These are phyloP conservation scores for Hypoxylon sp. DNA, from an alignment of 2,329 filamentous ascomycete species.

Conservation along the genomic window DNA sequence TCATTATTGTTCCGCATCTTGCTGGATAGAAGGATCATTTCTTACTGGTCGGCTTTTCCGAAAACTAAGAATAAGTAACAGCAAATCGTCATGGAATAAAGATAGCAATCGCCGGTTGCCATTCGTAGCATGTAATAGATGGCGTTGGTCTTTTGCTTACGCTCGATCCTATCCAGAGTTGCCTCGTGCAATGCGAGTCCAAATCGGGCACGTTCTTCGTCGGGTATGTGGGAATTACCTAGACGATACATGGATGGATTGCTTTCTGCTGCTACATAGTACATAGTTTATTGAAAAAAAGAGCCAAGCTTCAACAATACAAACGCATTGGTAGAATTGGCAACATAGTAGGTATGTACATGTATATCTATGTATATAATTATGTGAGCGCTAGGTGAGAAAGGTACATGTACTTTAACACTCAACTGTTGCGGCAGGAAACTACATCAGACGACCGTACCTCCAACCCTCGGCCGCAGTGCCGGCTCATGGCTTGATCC, in stretches of 20 bases:
- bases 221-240: too few species aligned
- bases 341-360: not conserved
- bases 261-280: too few species aligned
- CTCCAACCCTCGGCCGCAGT: constrained; percentile 38
- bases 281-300: too few species aligned
- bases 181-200: constrained; percentile 1
- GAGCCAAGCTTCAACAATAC: too few species aligned
- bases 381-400: too few species aligned
- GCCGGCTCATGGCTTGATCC: constrained; percentile 39
- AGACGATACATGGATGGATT: too few species aligned
- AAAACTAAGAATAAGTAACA: constrained; percentile 7
- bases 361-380: too few species aligned
- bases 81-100: constrained; percentile 9
- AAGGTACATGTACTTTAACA: constrained; percentile 20
- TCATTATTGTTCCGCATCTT: too few species aligned
- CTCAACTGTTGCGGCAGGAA: constrained; percentile 15
- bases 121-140: too few species aligned
- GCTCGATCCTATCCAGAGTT: constrained; percentile 28
- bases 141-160: constrained; percentile 25
- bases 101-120: not conserved
- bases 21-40: too few species aligned
- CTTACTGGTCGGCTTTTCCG: constrained; percentile 23
- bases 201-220: constrained; percentile 16
- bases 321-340: too few species aligned
- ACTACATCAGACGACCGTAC: constrained; percentile 34